These are phyloP conservation scores for Xylaria cubensis DNA, from an alignment of 495 filamentous ascomycete species.

Conservation along the genomic window DNA sequence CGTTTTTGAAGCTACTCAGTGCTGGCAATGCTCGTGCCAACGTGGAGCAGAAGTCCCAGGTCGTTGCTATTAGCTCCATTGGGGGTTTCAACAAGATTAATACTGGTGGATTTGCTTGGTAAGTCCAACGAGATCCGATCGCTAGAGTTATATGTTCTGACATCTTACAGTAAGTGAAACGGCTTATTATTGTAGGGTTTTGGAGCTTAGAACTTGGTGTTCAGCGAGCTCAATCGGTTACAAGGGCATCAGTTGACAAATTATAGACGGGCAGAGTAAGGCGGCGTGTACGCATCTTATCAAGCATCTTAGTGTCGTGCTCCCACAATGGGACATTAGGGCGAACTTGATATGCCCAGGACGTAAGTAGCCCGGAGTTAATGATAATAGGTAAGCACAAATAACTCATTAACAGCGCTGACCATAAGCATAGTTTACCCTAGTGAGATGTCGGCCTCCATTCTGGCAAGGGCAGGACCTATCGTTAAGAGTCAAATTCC, in stretches of 20 bases:
- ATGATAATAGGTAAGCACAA: neutral
- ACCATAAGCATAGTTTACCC: constrained; percentile 57
- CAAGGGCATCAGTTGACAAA: neutral
- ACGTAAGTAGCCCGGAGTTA: constrained; percentile 50
- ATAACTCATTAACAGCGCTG: neutral
- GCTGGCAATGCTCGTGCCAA: constrained; percentile 64
- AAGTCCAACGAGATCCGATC: neutral
- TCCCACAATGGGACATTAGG: constrained; percentile 65
- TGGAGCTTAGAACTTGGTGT: too few relatives aligned
- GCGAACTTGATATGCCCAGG: constrained; percentile 73
- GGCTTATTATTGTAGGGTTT: too few relatives aligned
- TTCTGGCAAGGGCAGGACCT: constrained; percentile 48
- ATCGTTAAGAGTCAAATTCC: constrained; percentile 53
- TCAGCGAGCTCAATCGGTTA: too few relatives aligned
- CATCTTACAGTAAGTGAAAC: constrained; percentile 19
- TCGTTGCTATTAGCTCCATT: constrained; percentile 70
- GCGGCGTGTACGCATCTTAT: constrained; percentile 68
- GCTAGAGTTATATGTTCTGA: neutral
- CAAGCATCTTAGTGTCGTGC: constrained; percentile 62
- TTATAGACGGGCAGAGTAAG: constrained; percentile 61
- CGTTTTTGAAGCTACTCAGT: constrained; percentile 68
- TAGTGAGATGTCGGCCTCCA: constrained; percentile 65
- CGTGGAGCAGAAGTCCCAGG: constrained; percentile 62
- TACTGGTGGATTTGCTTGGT: constrained; percentile 63
- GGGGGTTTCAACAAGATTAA: constrained; percentile 62